Percentiles rank a stretch among this genome's conserved stretches.
Evolutionary conservation across 805 yeast genomes (phyloP).

Genomic region (Schwanniomyces sp.): DNA sequence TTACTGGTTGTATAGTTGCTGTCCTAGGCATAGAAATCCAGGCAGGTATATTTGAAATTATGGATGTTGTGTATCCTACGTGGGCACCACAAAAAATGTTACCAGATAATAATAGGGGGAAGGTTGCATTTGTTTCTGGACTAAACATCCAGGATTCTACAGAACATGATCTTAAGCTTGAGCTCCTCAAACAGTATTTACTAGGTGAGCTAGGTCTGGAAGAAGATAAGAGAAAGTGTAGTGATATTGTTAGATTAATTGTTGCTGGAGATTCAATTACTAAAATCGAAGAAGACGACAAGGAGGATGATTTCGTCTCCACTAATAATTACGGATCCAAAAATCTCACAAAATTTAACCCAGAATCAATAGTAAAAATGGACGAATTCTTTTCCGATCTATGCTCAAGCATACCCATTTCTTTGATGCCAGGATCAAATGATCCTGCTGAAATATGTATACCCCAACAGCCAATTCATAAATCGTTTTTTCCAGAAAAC

Average conservation of each 20-base stretch:
- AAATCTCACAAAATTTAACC: constrained; percentile 51
- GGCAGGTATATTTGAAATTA: constrained; percentile 80
- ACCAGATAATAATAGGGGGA: constrained; percentile 24
- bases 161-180: constrained; percentile 46
- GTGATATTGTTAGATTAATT: constrained; percentile 50
- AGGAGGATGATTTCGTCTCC: constrained; percentile 28
- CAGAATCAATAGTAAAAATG: constrained; percentile 50
- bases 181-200: constrained; percentile 66
- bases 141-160: constrained; percentile 51
- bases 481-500: constrained; percentile 59
- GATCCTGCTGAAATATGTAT: constrained; percentile 85
- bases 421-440: constrained; percentile 77
- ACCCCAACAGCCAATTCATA: constrained; percentile 91
- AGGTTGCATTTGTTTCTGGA: constrained; percentile 78
- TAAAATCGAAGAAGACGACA: constrained; percentile 21
- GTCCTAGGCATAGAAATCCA: constrained; percentile 81
- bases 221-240: constrained; percentile 19
- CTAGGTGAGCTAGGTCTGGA: constrained; percentile 62
- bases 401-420: constrained; percentile 61
- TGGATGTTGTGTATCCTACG: constrained; percentile 75
- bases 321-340: constrained; percentile 51
- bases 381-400: constrained; percentile 61
- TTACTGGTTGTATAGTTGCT: constrained; percentile 89
- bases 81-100: constrained; percentile 53
- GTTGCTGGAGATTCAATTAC: constrained; percentile 73